Evolutionary conservation across 2,329 filamentous ascomycete species (phyloP).

Genomic region (Beauveria sp.): DNA sequence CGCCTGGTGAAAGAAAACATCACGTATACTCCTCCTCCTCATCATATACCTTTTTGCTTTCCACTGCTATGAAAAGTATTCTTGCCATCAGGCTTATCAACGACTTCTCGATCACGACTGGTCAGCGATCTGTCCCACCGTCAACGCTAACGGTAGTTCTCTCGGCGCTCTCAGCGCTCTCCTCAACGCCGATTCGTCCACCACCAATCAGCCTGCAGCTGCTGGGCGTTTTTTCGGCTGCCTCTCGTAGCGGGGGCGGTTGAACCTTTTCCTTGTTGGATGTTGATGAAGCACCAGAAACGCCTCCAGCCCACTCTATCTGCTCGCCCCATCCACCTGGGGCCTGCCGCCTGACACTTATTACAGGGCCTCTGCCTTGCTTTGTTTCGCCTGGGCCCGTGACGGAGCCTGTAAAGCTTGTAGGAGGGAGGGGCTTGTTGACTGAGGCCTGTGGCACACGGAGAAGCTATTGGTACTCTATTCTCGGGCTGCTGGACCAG

Average conservation of each 20-base stretch:
- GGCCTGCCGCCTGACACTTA: background rate
- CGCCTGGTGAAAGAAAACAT: background rate
- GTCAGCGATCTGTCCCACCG: background rate
- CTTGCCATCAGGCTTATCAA: background rate
- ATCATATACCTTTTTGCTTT: background rate
- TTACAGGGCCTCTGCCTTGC: constrained; percentile 7
- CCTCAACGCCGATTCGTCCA: constrained; percentile 7
- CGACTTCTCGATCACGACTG: constrained; percentile 3
- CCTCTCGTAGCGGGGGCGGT: constrained; percentile 3
- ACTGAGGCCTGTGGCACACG: background rate
- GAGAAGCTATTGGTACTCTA: background rate
- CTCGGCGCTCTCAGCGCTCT: background rate
- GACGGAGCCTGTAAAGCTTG: background rate
- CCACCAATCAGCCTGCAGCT: constrained; percentile 8
- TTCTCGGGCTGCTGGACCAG: background rate
- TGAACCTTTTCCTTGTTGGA: background rate
- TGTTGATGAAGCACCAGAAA: background rate
- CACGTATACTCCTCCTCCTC: background rate
- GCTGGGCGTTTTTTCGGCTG: constrained; percentile 7
- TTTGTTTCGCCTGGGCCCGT: background rate
- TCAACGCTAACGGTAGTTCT: background rate
- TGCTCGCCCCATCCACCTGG: background rate
- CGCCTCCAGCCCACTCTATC: background rate
- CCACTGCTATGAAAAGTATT: background rate
- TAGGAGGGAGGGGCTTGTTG: constrained; percentile 1